Base-by-base conservation (phyloP, 805 yeast genomes). In the Candida cerambycidarum region DNA sequence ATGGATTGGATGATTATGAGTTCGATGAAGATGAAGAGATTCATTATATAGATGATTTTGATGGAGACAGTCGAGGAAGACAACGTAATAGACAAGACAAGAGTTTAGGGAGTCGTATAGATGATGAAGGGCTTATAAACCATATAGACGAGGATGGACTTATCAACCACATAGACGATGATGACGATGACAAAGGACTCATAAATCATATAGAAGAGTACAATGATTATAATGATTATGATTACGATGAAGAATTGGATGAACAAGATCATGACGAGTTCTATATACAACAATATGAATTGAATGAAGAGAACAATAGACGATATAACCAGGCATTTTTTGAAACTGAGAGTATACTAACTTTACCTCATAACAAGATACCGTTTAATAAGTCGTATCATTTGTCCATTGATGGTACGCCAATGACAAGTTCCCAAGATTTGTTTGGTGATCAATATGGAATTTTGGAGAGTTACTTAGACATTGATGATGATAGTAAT, bases 1-100 rank as follows among this genome's bases (percentile, higher is more conserved):
- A 70, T 43, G 75, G 75, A 1, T 42, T 65, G 39, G 67, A 57
- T 13, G 68, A 65, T 27, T 52, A 46, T 23, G 58, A 54, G 14
- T 32, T 39, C 25, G 25, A 23, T 10, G 61, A 54, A 31, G 61
- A 54, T 32, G 56, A 52, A 13, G 47, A 44, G 9, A 51, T 52
- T 4, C 47, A 52, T 25, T 58, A 58, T 39, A 56, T 57, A 16
- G 54, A 53, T 9, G 29, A 25, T 5, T n/a, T n/a, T n/a, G n/a
- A n/a, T n/a, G n/a, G n/a, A n/a, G n/a, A n/a, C n/a, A n/a, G n/a
- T n/a, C n/a, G n/a, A n/a, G n/a, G n/a, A n/a, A n/a, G n/a, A n/a
- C n/a, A n/a, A n/a, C n/a, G n/a, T n/a, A n/a, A n/a, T n/a, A n/a
- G n/a, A n/a, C n/a, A n/a, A n/a, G n/a, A n/a, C n/a, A n/a, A n/a